Evolutionary conservation across 768 basidiomycete genomes (phyloP).

Genomic region (Epithele typhae): DNA sequence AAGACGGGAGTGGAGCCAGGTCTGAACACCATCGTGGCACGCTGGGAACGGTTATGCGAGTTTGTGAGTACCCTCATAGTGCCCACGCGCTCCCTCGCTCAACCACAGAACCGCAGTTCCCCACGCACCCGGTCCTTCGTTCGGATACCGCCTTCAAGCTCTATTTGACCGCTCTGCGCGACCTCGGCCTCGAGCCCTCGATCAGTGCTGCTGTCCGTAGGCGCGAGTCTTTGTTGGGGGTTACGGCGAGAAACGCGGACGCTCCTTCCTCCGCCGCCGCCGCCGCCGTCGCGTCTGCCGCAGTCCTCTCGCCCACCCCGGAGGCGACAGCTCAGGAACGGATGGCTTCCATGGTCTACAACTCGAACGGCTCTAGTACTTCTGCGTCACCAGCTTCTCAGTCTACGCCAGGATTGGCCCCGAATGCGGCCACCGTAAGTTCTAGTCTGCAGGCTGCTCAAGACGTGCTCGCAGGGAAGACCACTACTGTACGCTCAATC

Average conservation of each 20-base stretch:
- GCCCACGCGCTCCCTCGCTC: slow-evolving; percentile 5
- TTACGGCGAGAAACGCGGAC: too few species aligned
- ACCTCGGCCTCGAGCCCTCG: slow-evolving; percentile 50
- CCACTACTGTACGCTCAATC: slow-evolving; percentile 4
- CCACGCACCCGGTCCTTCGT: slow-evolving; percentile 61
- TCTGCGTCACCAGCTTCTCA: too few species aligned
- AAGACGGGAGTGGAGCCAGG: slow-evolving; percentile 63
- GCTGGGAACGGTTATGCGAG: slow-evolving; percentile 83
- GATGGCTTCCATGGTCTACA: too few species aligned
- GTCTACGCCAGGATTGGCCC: background rate
- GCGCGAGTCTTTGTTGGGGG: slow-evolving; percentile 58
- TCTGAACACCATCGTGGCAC: slow-evolving; percentile 66
- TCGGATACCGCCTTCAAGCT: slow-evolving; percentile 71
- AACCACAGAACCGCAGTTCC: slow-evolving; percentile 45
- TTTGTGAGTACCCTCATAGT: slow-evolving; percentile 41
- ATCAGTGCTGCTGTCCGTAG: slow-evolving; percentile 64
- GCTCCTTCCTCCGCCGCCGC: slow-evolving; percentile 15
- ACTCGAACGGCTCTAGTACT: too few species aligned
- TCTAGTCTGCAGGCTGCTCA: slow-evolving; percentile 41
- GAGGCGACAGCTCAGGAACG: too few species aligned
- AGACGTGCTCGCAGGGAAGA: slow-evolving; percentile 28
- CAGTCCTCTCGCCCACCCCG: slow-evolving; percentile 5
- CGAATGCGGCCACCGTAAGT: slow-evolving; percentile 13
- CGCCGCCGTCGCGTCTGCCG: slow-evolving; percentile 1
- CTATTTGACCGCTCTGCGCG: slow-evolving; percentile 68